Percentiles rank a stretch among this genome's conserved stretches.
Conservation (phyloP, 1,139 yeast species). For the Suhomyces wounanorum region DNA sequence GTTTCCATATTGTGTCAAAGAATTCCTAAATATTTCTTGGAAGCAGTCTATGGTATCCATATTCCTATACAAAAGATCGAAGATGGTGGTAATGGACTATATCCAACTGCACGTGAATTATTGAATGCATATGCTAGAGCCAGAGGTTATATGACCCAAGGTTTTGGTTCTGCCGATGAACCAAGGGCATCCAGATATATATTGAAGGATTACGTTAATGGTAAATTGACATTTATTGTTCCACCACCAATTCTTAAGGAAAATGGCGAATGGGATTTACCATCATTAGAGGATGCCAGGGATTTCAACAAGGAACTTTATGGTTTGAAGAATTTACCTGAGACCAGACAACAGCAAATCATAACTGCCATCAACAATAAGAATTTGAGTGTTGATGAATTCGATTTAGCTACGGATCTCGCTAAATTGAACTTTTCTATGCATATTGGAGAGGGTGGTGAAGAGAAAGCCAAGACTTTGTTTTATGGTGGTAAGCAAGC, state of each 20-base stretch:
- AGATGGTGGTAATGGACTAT: slow-evolving; percentile 84
- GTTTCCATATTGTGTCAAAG: slow-evolving; percentile 81
- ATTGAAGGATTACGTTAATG: slow-evolving; percentile 92
- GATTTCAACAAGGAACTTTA: slow-evolving; percentile 76
- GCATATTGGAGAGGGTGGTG: slow-evolving; percentile 54
- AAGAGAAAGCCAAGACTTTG: slow-evolving; percentile 41
- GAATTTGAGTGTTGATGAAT: slow-evolving; percentile 50
- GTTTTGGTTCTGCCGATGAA: slow-evolving; percentile 96
- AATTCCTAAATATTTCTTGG: slow-evolving; percentile 84
- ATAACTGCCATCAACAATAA: slow-evolving; percentile 57
- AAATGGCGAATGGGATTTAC: slow-evolving; percentile 42
- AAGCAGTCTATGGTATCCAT: slow-evolving; percentile 91
- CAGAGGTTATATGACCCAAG: slow-evolving; percentile 96
- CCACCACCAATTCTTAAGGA: slow-evolving; percentile 73
- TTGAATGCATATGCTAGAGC: slow-evolving; percentile 94
- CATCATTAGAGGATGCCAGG: slow-evolving; percentile 48
- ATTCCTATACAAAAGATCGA: slow-evolving; percentile 71
- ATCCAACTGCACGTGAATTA: slow-evolving; percentile 86
- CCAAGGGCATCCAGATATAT: slow-evolving; percentile 92
- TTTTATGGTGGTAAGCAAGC: slow-evolving; percentile 82
- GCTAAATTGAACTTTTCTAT: slow-evolving; percentile 75
- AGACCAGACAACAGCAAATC: slow-evolving; percentile 72
- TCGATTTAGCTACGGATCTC: slow-evolving; percentile 71
- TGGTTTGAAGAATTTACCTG: slow-evolving; percentile 64
- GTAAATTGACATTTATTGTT: slow-evolving; percentile 78